Evolutionary conservation across 1,284 basidiomycete genomes (phyloP), one percentile per base, ranked within the genome.

Genomic region (Moniliophthora roreri): DNA sequence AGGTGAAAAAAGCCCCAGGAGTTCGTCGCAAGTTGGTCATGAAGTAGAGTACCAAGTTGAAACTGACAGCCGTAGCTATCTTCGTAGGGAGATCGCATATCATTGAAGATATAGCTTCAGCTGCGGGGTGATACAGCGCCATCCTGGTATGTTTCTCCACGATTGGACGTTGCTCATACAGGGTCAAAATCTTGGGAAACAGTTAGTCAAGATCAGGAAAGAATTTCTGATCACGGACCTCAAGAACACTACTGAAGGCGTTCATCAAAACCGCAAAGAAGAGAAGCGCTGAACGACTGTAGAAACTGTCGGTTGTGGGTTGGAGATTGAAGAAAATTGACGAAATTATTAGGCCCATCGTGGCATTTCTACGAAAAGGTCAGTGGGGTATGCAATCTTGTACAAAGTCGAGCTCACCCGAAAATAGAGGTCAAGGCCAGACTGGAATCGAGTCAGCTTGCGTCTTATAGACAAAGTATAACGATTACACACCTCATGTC

Each of bases 281-380:
- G 47, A 74, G 51, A 7, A 64, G 48, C 60, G 74, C 77, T 37
- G 80, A 75, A 36, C 78, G 73, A 5, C 73, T 68, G 68, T 79
- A 84, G 63, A 81, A 75, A 26, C 75, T 78, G 23, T 60, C 60
- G 1, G 81, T 79, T 38, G 63, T 68, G 6, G 28, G 28, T 11
- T 32, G 28, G 28, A 32, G 28, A 11, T 72, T 65, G 66, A 75
- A 81, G 67, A 81, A 84, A 48, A 78, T 69, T 16, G 76, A 78
- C 15, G 78, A 77, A 55, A 76, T 73, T 55, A 80, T 73, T 18
- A 79, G 53, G 18, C 69, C 68, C 60, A 64, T 58, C 26, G 59
- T 38, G 34, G 59, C 56, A 49, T 46, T 46, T 2, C 44, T n/a
- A n/a, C 44, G 21, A 28, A 24, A 7, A 45, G 10, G 21, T 21